Conservation (phyloP, 257 asterid species). For the Solanum etuberosum region DNA sequence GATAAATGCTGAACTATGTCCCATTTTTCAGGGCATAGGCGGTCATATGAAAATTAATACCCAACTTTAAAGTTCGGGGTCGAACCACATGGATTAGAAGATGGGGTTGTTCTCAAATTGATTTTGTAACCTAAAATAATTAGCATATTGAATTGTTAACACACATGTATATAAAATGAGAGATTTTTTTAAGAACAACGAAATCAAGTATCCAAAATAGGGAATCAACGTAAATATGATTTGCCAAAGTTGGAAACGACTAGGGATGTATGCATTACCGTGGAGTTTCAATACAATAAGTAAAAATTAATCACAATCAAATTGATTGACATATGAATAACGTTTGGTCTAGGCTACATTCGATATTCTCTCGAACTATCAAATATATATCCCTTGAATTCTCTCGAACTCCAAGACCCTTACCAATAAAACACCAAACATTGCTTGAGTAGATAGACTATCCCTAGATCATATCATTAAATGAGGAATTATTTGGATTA, state of each 20-base stretch:
- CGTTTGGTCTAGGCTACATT: neutral
- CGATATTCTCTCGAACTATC: neutral
- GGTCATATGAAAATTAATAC: too few relatives aligned
- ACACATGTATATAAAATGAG: too few relatives aligned
- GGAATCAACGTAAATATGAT: neutral
- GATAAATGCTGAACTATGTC: too few relatives aligned
- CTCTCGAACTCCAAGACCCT: neutral
- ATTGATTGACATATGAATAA: neutral
- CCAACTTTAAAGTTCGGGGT: too few relatives aligned
- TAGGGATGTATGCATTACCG: neutral
- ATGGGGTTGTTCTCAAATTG: neutral
- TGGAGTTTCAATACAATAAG: neutral
- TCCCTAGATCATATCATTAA: neutral
- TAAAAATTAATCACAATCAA: neutral
- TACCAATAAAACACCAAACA: neutral
- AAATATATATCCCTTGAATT: too few relatives aligned
- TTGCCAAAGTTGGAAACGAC: neutral
- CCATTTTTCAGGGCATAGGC: too few relatives aligned
- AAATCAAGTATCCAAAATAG: too few relatives aligned
- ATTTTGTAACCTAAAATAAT: too few relatives aligned
- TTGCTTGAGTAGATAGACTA: neutral
- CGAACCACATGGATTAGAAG: neutral
- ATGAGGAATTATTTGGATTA: neutral
- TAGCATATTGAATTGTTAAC: too few relatives aligned
- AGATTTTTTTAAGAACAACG: too few relatives aligned